A percentile compares a stretch with the other conserved stretches of the same genome.
phyloP scores from a whole-genome alignment of 2,329 filamentous ascomycete genomes.

The Epichloe hybrida region DNA sequence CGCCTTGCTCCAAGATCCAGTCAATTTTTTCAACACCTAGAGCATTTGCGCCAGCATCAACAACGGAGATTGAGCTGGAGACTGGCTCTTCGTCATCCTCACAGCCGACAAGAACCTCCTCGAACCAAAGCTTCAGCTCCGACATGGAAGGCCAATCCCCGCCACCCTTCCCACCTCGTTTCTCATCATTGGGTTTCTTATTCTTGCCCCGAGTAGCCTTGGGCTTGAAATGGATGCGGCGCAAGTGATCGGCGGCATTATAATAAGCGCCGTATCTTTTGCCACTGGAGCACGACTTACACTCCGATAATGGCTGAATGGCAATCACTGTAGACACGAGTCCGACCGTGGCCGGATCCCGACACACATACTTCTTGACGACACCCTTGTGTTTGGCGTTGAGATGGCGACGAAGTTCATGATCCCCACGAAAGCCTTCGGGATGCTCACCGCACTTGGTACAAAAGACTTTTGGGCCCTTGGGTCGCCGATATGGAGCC shows the following conservation, averaged over 20 bases:
- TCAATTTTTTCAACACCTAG: background rate
- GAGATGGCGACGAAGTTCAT: slow-evolving; percentile 61
- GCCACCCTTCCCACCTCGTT: slow-evolving; percentile 40
- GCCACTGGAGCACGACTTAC: slow-evolving; percentile 64
- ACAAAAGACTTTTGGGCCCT: slow-evolving; percentile 60
- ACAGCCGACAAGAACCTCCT: slow-evolving; percentile 25
- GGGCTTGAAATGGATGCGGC: slow-evolving; percentile 75
- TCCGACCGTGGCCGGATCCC: slow-evolving; percentile 33
- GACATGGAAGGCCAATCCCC: slow-evolving; percentile 42
- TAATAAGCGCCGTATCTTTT: slow-evolving; percentile 89
- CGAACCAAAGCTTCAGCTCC: slow-evolving; percentile 47
- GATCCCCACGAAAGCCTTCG: slow-evolving; percentile 72
- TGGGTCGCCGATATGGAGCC: slow-evolving; percentile 42
- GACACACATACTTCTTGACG: slow-evolving; percentile 45
- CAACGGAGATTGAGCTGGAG: slow-evolving; percentile 9
- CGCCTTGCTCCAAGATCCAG: background rate
- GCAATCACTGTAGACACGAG: slow-evolving; percentile 31
- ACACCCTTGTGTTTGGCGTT: slow-evolving; percentile 47
- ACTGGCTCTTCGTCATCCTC: slow-evolving; percentile 21
- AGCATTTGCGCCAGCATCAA: slow-evolving; percentile 14
- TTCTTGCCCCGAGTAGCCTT: slow-evolving; percentile 35
- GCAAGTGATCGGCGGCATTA: slow-evolving; percentile 83
- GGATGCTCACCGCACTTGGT: slow-evolving; percentile 55
- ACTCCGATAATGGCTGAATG: slow-evolving; percentile 57
- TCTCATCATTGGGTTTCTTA: slow-evolving; percentile 28